phyloP scores from a whole-genome alignment of 2,329 filamentous ascomycete species.

The Aureobasidium sp. region DNA sequence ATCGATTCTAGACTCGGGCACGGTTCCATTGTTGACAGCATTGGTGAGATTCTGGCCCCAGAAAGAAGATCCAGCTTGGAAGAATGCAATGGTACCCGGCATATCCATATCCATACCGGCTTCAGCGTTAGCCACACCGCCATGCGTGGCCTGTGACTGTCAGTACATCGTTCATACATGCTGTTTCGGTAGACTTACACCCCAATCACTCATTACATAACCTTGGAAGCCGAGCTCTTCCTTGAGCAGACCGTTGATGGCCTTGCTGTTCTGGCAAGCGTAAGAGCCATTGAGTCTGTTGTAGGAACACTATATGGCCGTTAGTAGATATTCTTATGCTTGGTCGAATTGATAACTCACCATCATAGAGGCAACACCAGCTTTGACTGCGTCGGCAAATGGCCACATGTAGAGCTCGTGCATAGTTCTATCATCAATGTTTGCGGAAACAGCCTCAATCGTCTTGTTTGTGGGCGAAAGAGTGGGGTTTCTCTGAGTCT shows the following conservation, averaged over 20 bases:
- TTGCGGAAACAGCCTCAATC: conserved; percentile 23
- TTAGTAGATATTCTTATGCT: neutral
- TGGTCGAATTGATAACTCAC: neutral
- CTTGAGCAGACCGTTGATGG: conserved; percentile 60
- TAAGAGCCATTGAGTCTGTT: conserved; percentile 55
- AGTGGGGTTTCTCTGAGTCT: conserved; percentile 12
- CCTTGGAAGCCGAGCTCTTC: conserved; percentile 57
- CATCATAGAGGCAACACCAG: conserved; percentile 24
- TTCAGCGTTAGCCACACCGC: conserved; percentile 48
- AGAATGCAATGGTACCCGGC: conserved; percentile 17
- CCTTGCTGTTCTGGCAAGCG: conserved; percentile 48
- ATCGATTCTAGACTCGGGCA: conserved; percentile 45
- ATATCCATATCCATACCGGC: conserved; percentile 50
- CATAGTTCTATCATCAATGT: conserved; percentile 25
- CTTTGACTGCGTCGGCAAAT: conserved; percentile 45
- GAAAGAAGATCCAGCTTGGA: conserved; percentile 7
- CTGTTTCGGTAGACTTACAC: conserved; percentile 22
- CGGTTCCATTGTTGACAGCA: conserved; percentile 42
- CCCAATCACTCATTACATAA: conserved; percentile 47
- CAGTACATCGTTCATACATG: no score
- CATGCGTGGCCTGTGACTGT: conserved; percentile 29
- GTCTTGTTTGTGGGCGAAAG: conserved; percentile 11
- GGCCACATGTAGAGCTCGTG: conserved; percentile 26
- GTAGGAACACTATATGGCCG: conserved; percentile 20
- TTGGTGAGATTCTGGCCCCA: conserved; percentile 31